Evolutionary conservation across 2,329 filamentous ascomycete genomes (phyloP).

Genomic region (Dothideomycetes sp.): DNA sequence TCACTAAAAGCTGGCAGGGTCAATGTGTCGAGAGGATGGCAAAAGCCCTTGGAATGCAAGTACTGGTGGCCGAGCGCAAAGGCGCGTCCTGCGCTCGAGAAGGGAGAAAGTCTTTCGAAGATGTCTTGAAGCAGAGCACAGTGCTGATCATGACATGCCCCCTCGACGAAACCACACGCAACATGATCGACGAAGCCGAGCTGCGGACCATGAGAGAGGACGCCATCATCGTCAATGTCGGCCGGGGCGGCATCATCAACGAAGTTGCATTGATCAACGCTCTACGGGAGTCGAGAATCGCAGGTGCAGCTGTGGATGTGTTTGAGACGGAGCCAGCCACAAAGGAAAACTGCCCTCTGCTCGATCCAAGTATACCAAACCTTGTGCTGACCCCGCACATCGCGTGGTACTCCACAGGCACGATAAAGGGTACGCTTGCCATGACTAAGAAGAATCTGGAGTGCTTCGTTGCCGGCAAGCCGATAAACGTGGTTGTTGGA

Average conservation of each 20-base stretch:
- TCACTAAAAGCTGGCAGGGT: neutral
- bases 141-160: conserved; percentile 25
- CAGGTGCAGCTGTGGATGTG: conserved; percentile 42
- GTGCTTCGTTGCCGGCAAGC: conserved; percentile 28
- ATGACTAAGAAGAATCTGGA: conserved; percentile 38
- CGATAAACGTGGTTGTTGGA: conserved; percentile 26
- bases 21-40: conserved; percentile 33
- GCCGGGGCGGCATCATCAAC: conserved; percentile 39
- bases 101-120: conserved; percentile 24
- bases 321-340: conserved; percentile 37
- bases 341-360: conserved; percentile 30
- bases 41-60: conserved; percentile 35
- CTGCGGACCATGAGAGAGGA: conserved; percentile 33
- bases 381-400: conserved; percentile 42
- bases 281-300: conserved; percentile 32
- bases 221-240: conserved; percentile 37
- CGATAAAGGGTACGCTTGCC: conserved; percentile 33
- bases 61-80: conserved; percentile 38
- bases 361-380: conserved; percentile 36
- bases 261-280: conserved; percentile 37
- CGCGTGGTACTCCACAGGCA: conserved; percentile 41
- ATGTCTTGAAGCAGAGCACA: conserved; percentile 26
- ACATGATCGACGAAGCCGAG: conserved; percentile 23
- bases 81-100: conserved; percentile 17
- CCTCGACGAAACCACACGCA: conserved; percentile 13